Conservation (phyloP, 495 filamentous ascomycete species). For the Letharia columbiana region DNA sequence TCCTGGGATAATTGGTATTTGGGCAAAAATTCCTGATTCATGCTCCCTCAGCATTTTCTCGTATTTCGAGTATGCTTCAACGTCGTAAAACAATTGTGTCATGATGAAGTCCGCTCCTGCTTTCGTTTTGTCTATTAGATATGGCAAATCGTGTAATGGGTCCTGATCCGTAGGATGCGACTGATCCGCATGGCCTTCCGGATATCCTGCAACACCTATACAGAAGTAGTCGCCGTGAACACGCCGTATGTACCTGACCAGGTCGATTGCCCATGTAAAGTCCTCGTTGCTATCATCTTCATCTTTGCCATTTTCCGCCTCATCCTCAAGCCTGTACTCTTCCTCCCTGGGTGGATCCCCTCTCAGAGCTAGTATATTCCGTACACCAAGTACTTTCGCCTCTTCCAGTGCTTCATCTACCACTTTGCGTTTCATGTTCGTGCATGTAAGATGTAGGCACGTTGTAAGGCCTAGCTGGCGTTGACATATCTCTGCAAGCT, state of each 20-base stretch:
- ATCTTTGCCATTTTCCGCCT: constrained; percentile 28
- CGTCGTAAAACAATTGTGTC: constrained; percentile 97
- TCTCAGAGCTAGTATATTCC: constrained; percentile 87
- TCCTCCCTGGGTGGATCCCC: constrained; percentile 88
- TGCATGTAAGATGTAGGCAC: constrained; percentile 93
- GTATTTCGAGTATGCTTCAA: constrained; percentile 68
- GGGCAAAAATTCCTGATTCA: constrained; percentile 76
- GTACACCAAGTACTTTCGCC: constrained; percentile 84
- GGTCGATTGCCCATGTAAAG: constrained; percentile 82
- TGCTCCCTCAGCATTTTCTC: constrained; percentile 72
- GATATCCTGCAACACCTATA: constrained; percentile 88
- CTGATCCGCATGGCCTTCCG: constrained; percentile 93
- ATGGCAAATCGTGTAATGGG: constrained; percentile 72
- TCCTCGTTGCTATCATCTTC: constrained; percentile 58
- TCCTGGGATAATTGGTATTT: constrained; percentile 85
- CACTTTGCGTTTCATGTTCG: constrained; percentile 83
- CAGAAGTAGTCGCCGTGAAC: constrained; percentile 93
- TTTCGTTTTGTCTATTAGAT: constrained; percentile 79
- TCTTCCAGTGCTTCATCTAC: constrained; percentile 86
- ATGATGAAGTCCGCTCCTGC: constrained; percentile 97
- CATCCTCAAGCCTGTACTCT: constrained; percentile 64
- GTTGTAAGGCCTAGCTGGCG: constrained; percentile 85
- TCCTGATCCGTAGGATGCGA: constrained; percentile 71
- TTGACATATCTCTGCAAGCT: constrained; percentile 93
- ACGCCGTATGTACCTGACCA: constrained; percentile 81